Conservation (phyloP, 805 yeast genomes). For the Metschnikowia drakensbergensis region DNA sequence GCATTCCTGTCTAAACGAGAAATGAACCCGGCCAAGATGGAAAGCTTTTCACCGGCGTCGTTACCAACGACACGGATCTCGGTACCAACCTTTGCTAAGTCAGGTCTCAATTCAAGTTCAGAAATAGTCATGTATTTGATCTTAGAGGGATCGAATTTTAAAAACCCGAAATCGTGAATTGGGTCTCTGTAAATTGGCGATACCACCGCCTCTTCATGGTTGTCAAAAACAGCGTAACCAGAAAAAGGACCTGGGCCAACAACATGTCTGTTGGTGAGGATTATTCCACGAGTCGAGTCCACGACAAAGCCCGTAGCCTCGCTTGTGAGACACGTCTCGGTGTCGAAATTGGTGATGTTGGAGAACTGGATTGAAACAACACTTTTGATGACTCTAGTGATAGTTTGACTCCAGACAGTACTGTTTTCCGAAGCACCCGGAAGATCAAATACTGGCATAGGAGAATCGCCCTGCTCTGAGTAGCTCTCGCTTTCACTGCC, state of each 20-base stretch:
- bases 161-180: constrained; percentile 90
- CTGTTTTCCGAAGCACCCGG: constrained; percentile 19
- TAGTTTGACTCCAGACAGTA: constrained; percentile 69
- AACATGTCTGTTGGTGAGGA: constrained; percentile 89
- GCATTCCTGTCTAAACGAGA: constrained; percentile 87
- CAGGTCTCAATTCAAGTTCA: constrained; percentile 69
- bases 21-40: constrained; percentile 83
- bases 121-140: constrained; percentile 72
- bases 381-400: constrained; percentile 73
- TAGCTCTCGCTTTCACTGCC: constrained; percentile 15
- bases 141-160: constrained; percentile 66
- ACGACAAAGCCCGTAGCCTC: constrained; percentile 98
- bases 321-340: constrained; percentile 72
- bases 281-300: constrained; percentile 75
- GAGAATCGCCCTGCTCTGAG: constrained; percentile 6
- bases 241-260: constrained; percentile 94
- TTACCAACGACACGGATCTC: constrained; percentile 95
- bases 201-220: constrained; percentile 89
- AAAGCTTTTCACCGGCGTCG: constrained; percentile 91
- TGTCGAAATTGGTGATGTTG: constrained; percentile 82
- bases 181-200: constrained; percentile 89
- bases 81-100: constrained; percentile 82
- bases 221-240: constrained; percentile 89
- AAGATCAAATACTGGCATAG: constrained; percentile 13
- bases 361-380: constrained; percentile 89